These are phyloP conservation scores for Ochromonas danica DNA, from an alignment of 108 stramenopile genomes.

Conservation along the genomic window DNA sequence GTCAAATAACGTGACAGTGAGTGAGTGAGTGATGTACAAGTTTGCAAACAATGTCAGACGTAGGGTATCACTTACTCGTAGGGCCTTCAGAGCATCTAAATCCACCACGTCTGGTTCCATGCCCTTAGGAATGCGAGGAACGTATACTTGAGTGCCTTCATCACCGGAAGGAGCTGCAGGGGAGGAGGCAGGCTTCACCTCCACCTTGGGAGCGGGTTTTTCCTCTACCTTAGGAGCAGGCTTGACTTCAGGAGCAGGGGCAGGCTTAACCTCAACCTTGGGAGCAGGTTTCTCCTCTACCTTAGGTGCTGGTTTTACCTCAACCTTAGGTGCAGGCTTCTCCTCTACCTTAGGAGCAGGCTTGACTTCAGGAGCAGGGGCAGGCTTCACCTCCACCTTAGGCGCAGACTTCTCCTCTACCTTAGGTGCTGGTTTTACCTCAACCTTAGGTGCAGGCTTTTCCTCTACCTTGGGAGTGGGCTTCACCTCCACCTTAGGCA, in stretches of 20 bases:
- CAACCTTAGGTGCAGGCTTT: neutral
- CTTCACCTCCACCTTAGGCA: neutral
- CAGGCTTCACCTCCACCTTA: neutral
- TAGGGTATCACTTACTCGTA: neutral
- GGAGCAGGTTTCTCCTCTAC: neutral
- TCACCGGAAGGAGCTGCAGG: neutral
- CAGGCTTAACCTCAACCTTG: neutral
- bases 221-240: neutral
- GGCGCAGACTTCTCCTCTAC: neutral
- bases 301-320: neutral
- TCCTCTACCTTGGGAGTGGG: neutral
- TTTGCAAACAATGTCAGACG: too few relatives aligned
- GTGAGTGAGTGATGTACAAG: too few relatives aligned
- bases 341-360: neutral
- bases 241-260: neutral
- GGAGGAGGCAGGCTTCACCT: neutral
- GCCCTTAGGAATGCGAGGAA: neutral
- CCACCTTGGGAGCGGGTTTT: neutral
- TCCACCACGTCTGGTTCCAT: neutral
- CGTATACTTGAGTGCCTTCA: neutral
- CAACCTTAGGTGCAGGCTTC: neutral
- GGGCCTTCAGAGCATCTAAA: neutral
- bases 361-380: neutral
- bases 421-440: neutral
- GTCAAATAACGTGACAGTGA: too few relatives aligned